Conservation (phyloP, 148 eudicot species). For the Salicornia ramosissima region DNA sequence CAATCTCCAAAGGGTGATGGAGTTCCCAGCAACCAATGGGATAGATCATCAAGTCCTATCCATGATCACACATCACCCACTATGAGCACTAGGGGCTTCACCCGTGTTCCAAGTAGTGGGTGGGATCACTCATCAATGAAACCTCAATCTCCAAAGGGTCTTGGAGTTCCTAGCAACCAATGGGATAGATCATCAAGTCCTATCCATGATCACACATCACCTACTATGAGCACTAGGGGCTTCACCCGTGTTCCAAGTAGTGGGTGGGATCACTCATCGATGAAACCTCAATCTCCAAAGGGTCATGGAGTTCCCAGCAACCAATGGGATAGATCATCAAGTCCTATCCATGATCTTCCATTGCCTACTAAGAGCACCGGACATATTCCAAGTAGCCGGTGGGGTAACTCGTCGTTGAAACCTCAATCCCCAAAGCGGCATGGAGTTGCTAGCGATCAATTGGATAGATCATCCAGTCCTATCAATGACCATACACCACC, state of each 20-base stretch:
- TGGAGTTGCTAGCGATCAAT: not conserved
- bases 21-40: constrained; percentile 2
- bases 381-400: not conserved
- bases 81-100: not conserved
- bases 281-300: constrained; percentile 12
- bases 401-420: constrained; percentile 3
- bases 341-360: constrained; percentile 7
- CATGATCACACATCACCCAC: not conserved
- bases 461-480: constrained; percentile 13
- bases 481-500: not conserved
- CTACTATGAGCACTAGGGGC: not conserved
- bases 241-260: not conserved
- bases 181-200: not conserved
- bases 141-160: constrained; percentile 8
- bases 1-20: not conserved
- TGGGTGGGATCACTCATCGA: not conserved
- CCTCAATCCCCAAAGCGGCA: constrained; percentile 1
- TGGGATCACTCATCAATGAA: not conserved
- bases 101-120: not conserved
- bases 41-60: not conserved
- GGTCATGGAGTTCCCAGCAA: constrained; percentile 8
- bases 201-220: not conserved
- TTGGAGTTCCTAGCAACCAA: constrained; percentile 6
- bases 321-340: constrained; percentile 16
- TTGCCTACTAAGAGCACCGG: not conserved